Base-by-base conservation (phyloP, 2,329 filamentous ascomycete genomes). In the Capronia epimyces region DNA sequence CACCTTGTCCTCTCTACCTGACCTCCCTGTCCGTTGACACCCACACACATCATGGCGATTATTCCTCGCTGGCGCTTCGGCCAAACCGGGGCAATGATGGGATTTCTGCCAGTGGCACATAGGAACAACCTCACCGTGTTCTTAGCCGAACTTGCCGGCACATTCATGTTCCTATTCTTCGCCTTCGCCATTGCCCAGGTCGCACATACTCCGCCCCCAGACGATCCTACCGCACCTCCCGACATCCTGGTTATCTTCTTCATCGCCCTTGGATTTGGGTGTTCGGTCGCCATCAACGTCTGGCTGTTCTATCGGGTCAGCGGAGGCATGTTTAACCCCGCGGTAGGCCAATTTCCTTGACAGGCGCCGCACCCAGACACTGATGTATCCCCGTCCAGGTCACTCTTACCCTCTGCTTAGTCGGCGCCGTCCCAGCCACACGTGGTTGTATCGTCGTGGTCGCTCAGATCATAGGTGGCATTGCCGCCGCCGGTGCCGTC, bases 401-500 rank as follows among this genome's bases (percentile, higher is more conserved):
- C 10, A 81, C 81, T 0, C 65, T 84, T 1, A 79, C 75, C 1
- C 74, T 84, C 16, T 71, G 74, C 13, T 68, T 83, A 2, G 75
- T 78, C 43, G 78, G 79, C 1, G 78, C 75, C 3, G 69, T 84
- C 41, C 70, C 70, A 15, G 69, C 72, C 8, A 20, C 77, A 1
- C 76, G 81, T 3, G 77, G 71, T 3, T 50, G 73, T 2, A 58
- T 78, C 1, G 71, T 84, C 42, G 64, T 83, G 31, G 63, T 73
- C 2, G 74, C 78, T 1, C 82, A 86, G 61, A 59, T 86, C 2
- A 59, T 80, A 1, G 82, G 69, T 5, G 77, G 73, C 3, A 82
- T 86, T 27, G 73, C 75, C 2, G 78, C 82, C 1, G 76, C 80
- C 0, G 80, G 73, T 18, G 71, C 84, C 1, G 74, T 78, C 0